A percentile compares a stretch with the other conserved stretches of the same genome.
These are phyloP conservation scores for Rhamnella rubrinervis DNA, from an alignment of 331 rosid genomes.

Conservation along the genomic window DNA sequence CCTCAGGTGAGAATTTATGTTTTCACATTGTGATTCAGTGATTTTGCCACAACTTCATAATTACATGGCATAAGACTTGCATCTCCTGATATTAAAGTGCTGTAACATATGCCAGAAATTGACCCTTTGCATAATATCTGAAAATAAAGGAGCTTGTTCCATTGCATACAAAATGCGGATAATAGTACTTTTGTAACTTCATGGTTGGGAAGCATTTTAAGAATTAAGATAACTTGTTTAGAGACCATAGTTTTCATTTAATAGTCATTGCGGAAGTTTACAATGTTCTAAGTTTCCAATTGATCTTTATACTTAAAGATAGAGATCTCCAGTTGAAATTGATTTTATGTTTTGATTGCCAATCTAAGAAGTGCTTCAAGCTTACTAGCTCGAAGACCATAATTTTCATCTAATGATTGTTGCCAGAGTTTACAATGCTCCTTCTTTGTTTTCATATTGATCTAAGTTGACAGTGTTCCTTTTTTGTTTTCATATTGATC, in stretches of 20 bases:
- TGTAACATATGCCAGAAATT: too few species aligned
- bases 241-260: background rate
- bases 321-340: too few species aligned
- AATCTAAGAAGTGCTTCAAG: background rate
- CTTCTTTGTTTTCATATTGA: too few species aligned
- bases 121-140: background rate
- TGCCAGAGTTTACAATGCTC: background rate
- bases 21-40: background rate
- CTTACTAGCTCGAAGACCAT: background rate
- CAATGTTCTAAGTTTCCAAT: background rate
- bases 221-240: too few species aligned
- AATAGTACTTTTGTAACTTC: too few species aligned
- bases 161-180: too few species aligned
- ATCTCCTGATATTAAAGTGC: too few species aligned
- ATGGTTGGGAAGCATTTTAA: too few species aligned
- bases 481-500: too few species aligned
- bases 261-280: background rate
- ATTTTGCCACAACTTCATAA: background rate
- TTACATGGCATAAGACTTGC: background rate
- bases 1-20: slow-evolving; percentile 54
- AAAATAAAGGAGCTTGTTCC: background rate
- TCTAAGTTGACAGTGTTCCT: background rate
- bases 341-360: too few species aligned
- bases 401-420: background rate
- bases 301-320: too few species aligned